Evolutionary conservation across 2,329 filamentous ascomycete species (phyloP).

Genomic region (Acephala macrosclerotiorum): DNA sequence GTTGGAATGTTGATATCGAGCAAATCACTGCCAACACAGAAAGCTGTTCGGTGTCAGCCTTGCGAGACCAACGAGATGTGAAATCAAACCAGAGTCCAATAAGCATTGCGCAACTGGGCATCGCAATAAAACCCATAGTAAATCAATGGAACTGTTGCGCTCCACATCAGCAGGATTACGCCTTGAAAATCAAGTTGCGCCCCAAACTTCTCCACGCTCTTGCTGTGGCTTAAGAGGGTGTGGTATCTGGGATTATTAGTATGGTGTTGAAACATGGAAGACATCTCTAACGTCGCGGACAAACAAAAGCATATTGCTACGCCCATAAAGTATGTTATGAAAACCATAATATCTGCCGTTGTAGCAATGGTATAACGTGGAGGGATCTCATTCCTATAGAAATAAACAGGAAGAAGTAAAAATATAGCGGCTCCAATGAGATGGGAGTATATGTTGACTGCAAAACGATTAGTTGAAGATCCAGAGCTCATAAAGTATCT

Average conservation of each 20-base stretch:
- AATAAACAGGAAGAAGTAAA: conserved; percentile 45
- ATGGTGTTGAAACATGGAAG: not conserved
- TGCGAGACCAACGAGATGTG: not conserved
- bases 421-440: conserved; percentile 52
- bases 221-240: conserved; percentile 62
- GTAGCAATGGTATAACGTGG: conserved; percentile 48
- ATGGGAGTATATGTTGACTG: conserved; percentile 57
- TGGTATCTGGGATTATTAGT: conserved; percentile 54
- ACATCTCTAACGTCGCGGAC: conserved; percentile 50
- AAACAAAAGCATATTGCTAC: conserved; percentile 46
- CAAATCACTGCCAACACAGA: conserved; percentile 47
- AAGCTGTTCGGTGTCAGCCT: conserved; percentile 21
- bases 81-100: conserved; percentile 45
- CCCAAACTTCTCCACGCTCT: conserved; percentile 55
- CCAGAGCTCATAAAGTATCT: not conserved
- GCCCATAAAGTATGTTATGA: not conserved
- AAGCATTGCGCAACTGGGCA: conserved; percentile 43
- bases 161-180: conserved; percentile 68
- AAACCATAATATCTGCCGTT: conserved; percentile 40
- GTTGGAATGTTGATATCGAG: conserved; percentile 48
- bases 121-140: conserved; percentile 59
- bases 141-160: conserved; percentile 64
- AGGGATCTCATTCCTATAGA: conserved; percentile 48
- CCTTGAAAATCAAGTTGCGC: conserved; percentile 68
- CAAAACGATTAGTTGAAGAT: not conserved